Conservation (phyloP, 371 early-diverging fungal genomes). For the Mortierella polycephala region DNA sequence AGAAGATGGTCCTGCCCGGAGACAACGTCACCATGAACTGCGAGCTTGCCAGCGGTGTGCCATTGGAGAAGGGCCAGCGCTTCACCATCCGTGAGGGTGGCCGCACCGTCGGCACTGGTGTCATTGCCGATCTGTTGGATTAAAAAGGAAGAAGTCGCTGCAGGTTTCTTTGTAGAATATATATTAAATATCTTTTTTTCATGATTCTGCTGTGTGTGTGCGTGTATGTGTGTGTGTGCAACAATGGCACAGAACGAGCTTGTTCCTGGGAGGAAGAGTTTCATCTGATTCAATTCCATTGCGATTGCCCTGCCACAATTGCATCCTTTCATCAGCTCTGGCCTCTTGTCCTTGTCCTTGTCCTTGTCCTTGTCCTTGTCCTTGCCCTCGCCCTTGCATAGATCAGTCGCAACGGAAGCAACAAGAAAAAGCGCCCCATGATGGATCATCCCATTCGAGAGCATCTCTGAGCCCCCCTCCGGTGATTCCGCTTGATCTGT, state of each 20-base stretch:
- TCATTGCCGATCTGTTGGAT: slow-evolving; percentile 66
- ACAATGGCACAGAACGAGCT: no score
- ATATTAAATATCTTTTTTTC: not conserved
- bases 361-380: not conserved
- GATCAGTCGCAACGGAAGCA: no score
- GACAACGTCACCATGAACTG: slow-evolving; percentile 91
- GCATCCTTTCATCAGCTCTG: no score
- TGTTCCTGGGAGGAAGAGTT: no score
- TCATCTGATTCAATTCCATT: no score
- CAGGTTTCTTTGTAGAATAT: not conserved
- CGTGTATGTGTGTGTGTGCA: not conserved
- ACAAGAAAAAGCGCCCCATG: not conserved
- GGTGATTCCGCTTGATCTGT: not conserved
- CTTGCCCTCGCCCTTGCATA: not conserved
- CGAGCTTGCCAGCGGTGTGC: slow-evolving; percentile 84
- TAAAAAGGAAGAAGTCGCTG: slow-evolving; percentile 45
- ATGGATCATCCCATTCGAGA: not conserved
- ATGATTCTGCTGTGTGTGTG: not conserved
- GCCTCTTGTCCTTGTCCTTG: not conserved
- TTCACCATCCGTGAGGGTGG: slow-evolving; percentile 99
- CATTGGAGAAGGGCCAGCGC: slow-evolving; percentile 92
- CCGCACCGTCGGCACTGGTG: slow-evolving; percentile 97
- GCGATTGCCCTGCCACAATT: no score
- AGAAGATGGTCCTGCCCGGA: slow-evolving; percentile 98
- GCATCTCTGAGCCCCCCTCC: not conserved